Base-by-base conservation (phyloP, 495 filamentous ascomycete genomes). In the Achaetomiella virescens region DNA sequence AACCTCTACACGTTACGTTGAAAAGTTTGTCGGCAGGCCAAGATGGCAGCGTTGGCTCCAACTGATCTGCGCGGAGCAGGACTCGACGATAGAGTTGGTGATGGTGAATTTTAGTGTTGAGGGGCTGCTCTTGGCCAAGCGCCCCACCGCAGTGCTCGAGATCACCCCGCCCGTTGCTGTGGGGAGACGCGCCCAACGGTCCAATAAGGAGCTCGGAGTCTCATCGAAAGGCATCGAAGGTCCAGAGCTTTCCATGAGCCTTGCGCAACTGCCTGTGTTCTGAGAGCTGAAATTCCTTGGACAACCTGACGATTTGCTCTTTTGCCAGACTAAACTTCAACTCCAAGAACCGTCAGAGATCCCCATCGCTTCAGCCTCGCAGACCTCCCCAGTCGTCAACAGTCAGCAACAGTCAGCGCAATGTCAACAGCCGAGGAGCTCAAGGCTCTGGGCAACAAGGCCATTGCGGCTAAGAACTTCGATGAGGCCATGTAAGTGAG, bases 361-460 rank as follows among this genome's bases (percentile, higher is more conserved):
- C 36, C 22, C 33, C 48, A 33, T 35, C 18, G 15, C 24, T 18
- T 3, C 37, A 48, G 2, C 5, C n/a, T n/a, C n/a, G 12, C 14
- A 10, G 24, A 37, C 5, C 37, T 48, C 29, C 42, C 42, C 37
- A 3, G 20, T 8, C 20, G n/a, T 52, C 41, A 47, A 27, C 20
- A 37, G 25, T 12, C 33, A 41, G 9, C 44, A 27, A 25, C 41
- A n/a, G n/a, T n/a, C 47, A 56, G 11, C 43, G 46, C 43, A 20
- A 78, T 78, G 75, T 69, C 75, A 38, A 76, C 75, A 40, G 79
- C 77, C 48, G 79, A 81, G 61, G 78, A 75, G 75, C 81, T 97
- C 62, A 98, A 98, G 79, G 89, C 91, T 60, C 85, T 91, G 69
- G 93, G 93, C 78, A 98, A 98, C 78, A 95, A 96, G 74, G 91